Percentiles rank a stretch among this genome's conserved stretches.
Evolutionary conservation across 73 alveolate species (phyloP).

Genomic region (Paramecium tetraurelia): DNA sequence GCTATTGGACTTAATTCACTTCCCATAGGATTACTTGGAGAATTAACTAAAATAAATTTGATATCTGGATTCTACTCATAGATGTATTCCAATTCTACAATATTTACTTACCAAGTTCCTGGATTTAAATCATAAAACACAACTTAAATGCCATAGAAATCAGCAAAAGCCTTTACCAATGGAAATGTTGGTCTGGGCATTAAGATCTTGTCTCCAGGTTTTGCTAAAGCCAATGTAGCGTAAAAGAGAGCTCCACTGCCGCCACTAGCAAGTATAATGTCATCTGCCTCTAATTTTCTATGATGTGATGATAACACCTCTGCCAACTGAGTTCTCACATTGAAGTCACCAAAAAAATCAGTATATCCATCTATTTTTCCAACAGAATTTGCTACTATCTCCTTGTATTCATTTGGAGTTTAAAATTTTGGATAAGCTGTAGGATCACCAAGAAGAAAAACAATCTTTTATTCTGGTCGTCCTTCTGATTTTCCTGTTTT

Average conservation of each 20-base stretch:
- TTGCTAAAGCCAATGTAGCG: conserved; percentile 27
- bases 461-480: conserved; percentile 52
- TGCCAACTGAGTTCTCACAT: conserved; percentile 18
- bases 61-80: neutral
- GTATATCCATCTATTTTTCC: conserved; percentile 65
- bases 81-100: conserved; percentile 36
- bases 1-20: neutral
- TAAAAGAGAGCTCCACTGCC: conserved; percentile 51
- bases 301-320: neutral
- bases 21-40: conserved; percentile 47
- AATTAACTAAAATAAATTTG: neutral
- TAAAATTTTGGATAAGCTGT: conserved; percentile 52
- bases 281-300: conserved; percentile 17
- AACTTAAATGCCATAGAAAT: conserved; percentile 42
- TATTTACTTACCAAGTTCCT: conserved; percentile 57
- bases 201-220: conserved; percentile 55
- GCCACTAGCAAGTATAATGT: conserved; percentile 50
- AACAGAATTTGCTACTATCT: conserved; percentile 37
- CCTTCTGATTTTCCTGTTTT: neutral
- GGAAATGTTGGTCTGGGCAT: conserved; percentile 64
- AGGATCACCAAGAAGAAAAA: conserved; percentile 57
- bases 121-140: conserved; percentile 41
- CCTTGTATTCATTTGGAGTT: conserved; percentile 31
- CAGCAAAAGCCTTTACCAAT: conserved; percentile 27
- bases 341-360: conserved; percentile 32